These are phyloP conservation scores for Aspergillus funiculosus DNA, from an alignment of 495 filamentous ascomycete genomes.

Conservation along the genomic window DNA sequence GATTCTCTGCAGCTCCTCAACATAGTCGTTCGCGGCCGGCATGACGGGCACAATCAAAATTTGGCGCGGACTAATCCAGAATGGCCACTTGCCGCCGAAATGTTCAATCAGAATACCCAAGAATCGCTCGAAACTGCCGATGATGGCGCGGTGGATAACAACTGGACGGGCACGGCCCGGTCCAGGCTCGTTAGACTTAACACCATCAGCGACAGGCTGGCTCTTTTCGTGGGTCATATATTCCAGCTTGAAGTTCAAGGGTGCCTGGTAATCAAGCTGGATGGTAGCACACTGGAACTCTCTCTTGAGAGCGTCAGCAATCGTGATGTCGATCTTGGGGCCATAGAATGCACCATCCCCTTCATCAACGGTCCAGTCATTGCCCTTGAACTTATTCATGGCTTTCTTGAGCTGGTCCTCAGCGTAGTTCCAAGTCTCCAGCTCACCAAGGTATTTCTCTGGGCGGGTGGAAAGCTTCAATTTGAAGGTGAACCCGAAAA, in stretches of 20 bases:
- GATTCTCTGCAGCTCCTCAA: slow-evolving; percentile 66
- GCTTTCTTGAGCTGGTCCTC: slow-evolving; percentile 72
- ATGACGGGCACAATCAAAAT: slow-evolving; percentile 89
- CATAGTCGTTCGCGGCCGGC: slow-evolving; percentile 77
- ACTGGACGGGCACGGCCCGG: slow-evolving; percentile 84
- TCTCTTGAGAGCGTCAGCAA: slow-evolving; percentile 70
- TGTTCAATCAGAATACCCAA: slow-evolving; percentile 91
- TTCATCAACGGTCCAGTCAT: slow-evolving; percentile 80
- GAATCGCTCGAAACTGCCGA: slow-evolving; percentile 91
- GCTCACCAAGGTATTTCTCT: slow-evolving; percentile 81
- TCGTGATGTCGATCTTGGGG: slow-evolving; percentile 90
- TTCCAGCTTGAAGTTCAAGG: slow-evolving; percentile 75
- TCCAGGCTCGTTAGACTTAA: slow-evolving; percentile 34
- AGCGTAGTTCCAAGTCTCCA: slow-evolving; percentile 83
- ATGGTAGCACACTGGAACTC: slow-evolving; percentile 94
- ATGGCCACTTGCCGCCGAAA: slow-evolving; percentile 96
- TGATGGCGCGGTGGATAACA: slow-evolving; percentile 94
- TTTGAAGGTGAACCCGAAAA: slow-evolving; percentile 93
- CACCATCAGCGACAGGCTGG: slow-evolving; percentile 33
- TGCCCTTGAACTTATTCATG: slow-evolving; percentile 70
- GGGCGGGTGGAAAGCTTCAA: slow-evolving; percentile 92
- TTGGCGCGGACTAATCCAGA: slow-evolving; percentile 94
- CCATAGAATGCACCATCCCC: slow-evolving; percentile 98
- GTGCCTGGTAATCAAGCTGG: slow-evolving; percentile 93
- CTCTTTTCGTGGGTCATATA: slow-evolving; percentile 67